Base-by-base conservation (phyloP, 208 protist species). In the Crithidia bombi region DNA sequence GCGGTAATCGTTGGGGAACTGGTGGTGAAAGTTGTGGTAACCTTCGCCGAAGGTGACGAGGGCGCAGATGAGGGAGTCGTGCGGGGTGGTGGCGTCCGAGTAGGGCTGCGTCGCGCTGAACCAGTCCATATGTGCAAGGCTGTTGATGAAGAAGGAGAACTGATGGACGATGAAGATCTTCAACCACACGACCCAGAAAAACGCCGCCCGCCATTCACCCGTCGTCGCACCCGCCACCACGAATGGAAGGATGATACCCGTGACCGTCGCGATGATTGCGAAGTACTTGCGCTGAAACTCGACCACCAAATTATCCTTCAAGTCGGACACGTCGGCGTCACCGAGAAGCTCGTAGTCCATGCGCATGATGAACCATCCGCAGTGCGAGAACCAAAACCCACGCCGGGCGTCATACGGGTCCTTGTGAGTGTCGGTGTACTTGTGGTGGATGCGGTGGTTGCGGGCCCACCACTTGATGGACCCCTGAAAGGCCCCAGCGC, bases 1-100 rank as follows among this genome's bases (percentile, higher is more conserved):
- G 54, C 89, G 81, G 77, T 96, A 97, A 77, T 95, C 91, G 55
- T 90, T 78, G 23, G 91, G 79, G 78, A 96, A 97, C 56, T 91
- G 86, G 73, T 97, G 93, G 70, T 97, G 93, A 79, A 88, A 96
- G 79, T 97, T 94, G 83, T 97, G 90, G 82, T 93, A 96, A 41
- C 92, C 92, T 81, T 97, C 92, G 32, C 90, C 90, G 59, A 95
- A 85, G 23, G 91, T 87, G 49, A 90, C 54, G 32, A 96, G 61
- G 19, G 87, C 80, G 35, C 78, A 90, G 33, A 92, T 38, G 38
- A 86, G 46, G 52, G 83, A 94, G 78, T 97, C 88, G 70, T 86
- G 82, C 28, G 90, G 82, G 10, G 87, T 82, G 64, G 83, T 81
- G 33, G 77, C 62, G 55, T 95, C 84, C 21, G 85, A 85, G 76